phyloP scores from a whole-genome alignment of 768 basidiomycete species.

The Tremella mesenterica region DNA sequence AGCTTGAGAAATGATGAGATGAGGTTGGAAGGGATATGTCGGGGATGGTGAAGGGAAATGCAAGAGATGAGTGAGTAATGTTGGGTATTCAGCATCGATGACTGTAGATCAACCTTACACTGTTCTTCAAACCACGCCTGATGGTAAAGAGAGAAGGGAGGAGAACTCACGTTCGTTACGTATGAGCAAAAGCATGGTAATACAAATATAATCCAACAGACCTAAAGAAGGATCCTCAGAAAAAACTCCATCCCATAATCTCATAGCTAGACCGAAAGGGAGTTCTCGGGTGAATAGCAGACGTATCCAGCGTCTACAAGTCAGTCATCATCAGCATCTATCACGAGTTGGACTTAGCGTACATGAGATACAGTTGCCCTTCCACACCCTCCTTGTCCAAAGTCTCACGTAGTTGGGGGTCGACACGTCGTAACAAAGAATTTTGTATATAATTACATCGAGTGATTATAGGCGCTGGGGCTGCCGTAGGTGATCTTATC shows the following conservation, averaged over 20 bases:
- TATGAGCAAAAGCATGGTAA: conserved; percentile 90
- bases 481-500: conserved; percentile 40
- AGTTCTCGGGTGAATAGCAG: conserved; percentile 91
- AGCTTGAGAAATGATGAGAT: conserved; percentile 74
- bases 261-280: conserved; percentile 66
- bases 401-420: conserved; percentile 66
- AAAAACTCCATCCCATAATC: conserved; percentile 93
- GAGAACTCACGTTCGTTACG: conserved; percentile 66
- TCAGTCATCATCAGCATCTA: neutral
- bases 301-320: conserved; percentile 75
- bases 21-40: conserved; percentile 35
- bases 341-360: conserved; percentile 47
- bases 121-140: too few relatives aligned
- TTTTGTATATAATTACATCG: conserved; percentile 74
- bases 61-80: conserved; percentile 70
- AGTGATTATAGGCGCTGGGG: conserved; percentile 68
- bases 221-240: conserved; percentile 72
- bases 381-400: conserved; percentile 78
- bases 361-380: conserved; percentile 96
- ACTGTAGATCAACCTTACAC: conserved; percentile 57
- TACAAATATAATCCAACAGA: conserved; percentile 74
- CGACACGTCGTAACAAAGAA: conserved; percentile 61
- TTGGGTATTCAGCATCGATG: conserved; percentile 75
- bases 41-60: conserved; percentile 64
- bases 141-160: neutral